Conservation (phyloP, 2,329 filamentous ascomycete species). For the Colletotrichum euphorbiae region DNA sequence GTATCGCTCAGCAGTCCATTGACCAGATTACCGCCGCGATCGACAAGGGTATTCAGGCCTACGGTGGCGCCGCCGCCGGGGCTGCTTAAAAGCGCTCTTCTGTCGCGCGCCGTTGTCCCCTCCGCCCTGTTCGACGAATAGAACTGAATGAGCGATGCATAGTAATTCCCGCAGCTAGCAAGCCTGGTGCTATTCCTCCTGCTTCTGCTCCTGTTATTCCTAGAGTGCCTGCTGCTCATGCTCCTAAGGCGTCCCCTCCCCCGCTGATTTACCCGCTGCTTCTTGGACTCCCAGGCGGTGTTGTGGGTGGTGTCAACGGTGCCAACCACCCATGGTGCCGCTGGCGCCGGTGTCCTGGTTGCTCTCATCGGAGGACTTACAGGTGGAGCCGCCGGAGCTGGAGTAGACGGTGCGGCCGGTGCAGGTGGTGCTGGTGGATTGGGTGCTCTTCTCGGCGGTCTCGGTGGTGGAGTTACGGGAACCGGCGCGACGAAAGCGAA, state of each 20-base stretch:
- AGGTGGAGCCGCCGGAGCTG: too few species aligned
- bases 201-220: conserved; percentile 7
- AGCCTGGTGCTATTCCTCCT: conserved; percentile 17
- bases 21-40: conserved; percentile 42
- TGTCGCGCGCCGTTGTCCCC: conserved; percentile 21
- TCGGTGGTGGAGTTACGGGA: conserved; percentile 8
- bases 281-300: conserved; percentile 19
- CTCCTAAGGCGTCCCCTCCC: not conserved
- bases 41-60: conserved; percentile 41
- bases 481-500: conserved; percentile 14
- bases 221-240: conserved; percentile 2
- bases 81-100: conserved; percentile 29
- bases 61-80: conserved; percentile 23
- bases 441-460: conserved; percentile 2
- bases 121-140: conserved; percentile 9
- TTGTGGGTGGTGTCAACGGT: not conserved
- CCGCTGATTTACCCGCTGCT: too few species aligned
- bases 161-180: conserved; percentile 7
- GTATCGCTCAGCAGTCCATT: conserved; percentile 44
- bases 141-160: not conserved
- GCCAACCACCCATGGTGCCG: too few species aligned
- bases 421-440: too few species aligned
- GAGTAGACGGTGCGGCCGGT: too few species aligned
- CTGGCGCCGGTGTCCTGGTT: not conserved
- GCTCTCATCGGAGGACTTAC: too few species aligned